These are phyloP conservation scores for Eleusine indica DNA, from an alignment of 176 grass and related monocot species.

Conservation along the genomic window DNA sequence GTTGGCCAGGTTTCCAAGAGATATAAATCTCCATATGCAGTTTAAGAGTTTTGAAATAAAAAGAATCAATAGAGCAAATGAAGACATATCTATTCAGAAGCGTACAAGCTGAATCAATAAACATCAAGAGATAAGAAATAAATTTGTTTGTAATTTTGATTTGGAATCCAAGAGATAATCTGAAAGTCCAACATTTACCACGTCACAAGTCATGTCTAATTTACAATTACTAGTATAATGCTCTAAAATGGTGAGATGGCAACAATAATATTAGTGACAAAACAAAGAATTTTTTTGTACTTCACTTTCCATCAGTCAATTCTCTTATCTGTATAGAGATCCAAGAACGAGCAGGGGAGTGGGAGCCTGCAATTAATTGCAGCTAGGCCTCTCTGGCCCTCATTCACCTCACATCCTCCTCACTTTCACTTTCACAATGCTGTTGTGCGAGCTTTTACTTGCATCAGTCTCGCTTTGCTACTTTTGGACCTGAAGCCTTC, in stretches of 20 bases:
- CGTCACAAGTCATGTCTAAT: too few relatives aligned
- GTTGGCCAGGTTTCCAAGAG: too few relatives aligned
- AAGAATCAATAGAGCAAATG: too few relatives aligned
- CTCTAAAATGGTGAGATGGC: not conserved
- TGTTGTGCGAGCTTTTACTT: not conserved
- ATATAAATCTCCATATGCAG: too few relatives aligned
- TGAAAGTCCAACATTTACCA: too few relatives aligned
- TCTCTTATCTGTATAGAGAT: not conserved
- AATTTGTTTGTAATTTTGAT: too few relatives aligned
- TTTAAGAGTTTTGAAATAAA: too few relatives aligned
- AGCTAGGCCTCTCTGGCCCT: not conserved
- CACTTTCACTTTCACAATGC: not conserved
- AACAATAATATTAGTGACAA: not conserved
- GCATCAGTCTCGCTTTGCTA: not conserved
- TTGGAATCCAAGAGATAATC: too few relatives aligned
- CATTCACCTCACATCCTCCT: not conserved
- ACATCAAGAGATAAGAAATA: too few relatives aligned
- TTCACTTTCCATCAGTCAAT: not conserved
- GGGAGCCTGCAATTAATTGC: conserved; percentile 24
- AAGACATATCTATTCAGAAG: too few relatives aligned
- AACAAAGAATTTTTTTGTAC: not conserved
- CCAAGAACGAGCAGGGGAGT: not conserved
- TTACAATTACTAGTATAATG: not conserved
- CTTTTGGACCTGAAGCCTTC: not conserved
- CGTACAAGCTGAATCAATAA: too few relatives aligned